phyloP scores from a whole-genome alignment of 345 rosid species.

The Crucihimalaya himalaica region DNA sequence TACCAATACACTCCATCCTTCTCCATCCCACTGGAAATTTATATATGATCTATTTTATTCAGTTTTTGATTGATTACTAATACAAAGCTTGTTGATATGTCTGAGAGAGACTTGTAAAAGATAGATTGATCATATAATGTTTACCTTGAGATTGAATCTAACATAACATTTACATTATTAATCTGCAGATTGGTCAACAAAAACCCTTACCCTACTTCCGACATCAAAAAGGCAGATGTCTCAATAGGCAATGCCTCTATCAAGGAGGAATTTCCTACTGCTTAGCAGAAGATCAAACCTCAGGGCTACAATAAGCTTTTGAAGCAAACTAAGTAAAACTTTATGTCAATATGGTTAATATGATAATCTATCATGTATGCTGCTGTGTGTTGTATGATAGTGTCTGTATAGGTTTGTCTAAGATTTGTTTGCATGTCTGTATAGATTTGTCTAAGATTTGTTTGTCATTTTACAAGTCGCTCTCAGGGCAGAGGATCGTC shows the following conservation, averaged over 20 bases:
- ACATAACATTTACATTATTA: background rate
- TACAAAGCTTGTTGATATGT: background rate
- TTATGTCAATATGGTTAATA: conserved; percentile 4
- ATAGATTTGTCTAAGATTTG: conserved; percentile 27
- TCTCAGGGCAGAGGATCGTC: background rate
- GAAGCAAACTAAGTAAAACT: conserved; percentile 4
- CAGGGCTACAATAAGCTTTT: background rate
- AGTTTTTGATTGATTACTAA: background rate
- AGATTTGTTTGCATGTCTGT: conserved; percentile 21
- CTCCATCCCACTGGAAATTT: background rate
- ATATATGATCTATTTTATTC: background rate
- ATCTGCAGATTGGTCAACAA: conserved; percentile 70
- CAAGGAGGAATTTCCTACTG: conserved; percentile 38
- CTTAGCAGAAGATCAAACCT: conserved; percentile 32
- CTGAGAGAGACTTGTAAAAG: conserved; percentile 12
- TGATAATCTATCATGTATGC: conserved; percentile 4
- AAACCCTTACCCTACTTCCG: conserved; percentile 64
- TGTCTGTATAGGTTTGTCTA: conserved; percentile 27
- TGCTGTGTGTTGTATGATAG: conserved; percentile 27
- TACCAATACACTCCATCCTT: background rate
- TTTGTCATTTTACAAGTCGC: background rate
- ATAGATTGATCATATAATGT: background rate
- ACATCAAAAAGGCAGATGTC: conserved; percentile 42
- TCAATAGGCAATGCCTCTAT: conserved; percentile 39
- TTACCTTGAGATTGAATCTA: conserved; percentile 15